Base-by-base conservation (phyloP, 768 basidiomycete genomes). In the Leucocoprinus birnbaumii region DNA sequence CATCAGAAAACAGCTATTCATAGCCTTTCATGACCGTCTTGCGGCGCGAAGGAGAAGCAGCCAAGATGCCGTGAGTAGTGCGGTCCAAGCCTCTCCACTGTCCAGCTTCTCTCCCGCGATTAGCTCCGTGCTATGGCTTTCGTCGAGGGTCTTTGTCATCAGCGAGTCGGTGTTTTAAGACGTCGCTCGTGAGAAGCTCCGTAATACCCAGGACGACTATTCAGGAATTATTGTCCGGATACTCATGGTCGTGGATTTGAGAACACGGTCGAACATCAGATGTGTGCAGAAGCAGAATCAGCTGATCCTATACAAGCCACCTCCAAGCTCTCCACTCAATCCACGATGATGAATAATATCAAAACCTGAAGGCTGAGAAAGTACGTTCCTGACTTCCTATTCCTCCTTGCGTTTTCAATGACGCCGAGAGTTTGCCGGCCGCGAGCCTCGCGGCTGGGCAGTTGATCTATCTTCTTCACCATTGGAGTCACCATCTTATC, bases 241-340 rank as follows among this genome's bases (percentile, higher is more conserved):
- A 22, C 51, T 35, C 27, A 35, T 21, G 42, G 21, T 27, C 7
- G 21, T 31, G 3, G 41, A 3, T 21, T 40, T 16, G 18, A 16
- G 25, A 31, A 21, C 19, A 25, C 51, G n/a, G 27, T 24, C 51
- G 43, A 31, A 41, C 21, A 24, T 24, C 9, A 43, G n/a, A 35
- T 3, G n/a, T n/a, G n/a, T 53, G 18, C 34, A 49, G 51, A 53
- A 53, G 51, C 43, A 27, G 21, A 31, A 13, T 44, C 51, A 53
- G 27, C 41, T 53, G 51, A 53, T 35, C 31, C 26, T 3, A 16
- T 16, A 19, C n/a, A n/a, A n/a, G n/a, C 27, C 42, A 52, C 16
- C n/a, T 16, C 43, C 18, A 13, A 14, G 7, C 27, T 27, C 24
- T 14, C n/a, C 46, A 47, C n/a, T n/a, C n/a, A n/a, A n/a, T n/a